Base-by-base conservation (phyloP, 140 eudicot species). In the Bidens hawaiensis region DNA sequence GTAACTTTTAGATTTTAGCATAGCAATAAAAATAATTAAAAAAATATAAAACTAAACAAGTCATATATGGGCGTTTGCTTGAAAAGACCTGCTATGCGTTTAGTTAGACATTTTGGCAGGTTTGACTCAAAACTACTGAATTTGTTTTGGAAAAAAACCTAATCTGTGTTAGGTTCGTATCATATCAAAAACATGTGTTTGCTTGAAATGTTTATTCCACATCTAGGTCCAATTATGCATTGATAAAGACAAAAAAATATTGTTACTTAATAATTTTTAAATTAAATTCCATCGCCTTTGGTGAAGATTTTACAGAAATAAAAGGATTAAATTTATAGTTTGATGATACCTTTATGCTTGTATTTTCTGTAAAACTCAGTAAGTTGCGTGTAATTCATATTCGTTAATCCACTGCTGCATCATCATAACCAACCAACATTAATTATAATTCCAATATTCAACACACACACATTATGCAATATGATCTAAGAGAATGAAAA, bases 321-420 rank as follows among this genome's bases (percentile, higher is more conserved):
- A n/a, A n/a, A 17, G 8, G 0, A 42, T 14, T 42, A 19, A 38
- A n/a, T 38, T 10, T 1, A 34, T 0, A 34, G n/a, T 13, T 7
- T n/a, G n/a, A n/a, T 5, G 21, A 65, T 72, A 79, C 91, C 91
- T 84, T 71, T 71, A 64, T 75, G 82, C 76, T 54, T 80, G 51
- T 77, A 74, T 64, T 72, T 84, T 28, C 64, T 64, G 73, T 84
- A 80, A 63, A 84, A 75, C 30, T 77, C 78, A 1, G 87, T 84
- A 63, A 84, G 77, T 68, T 80, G 73, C 9, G 84, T 71, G 60
- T 80, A 84, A 65, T 80, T 84, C 14, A 73, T 6, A 67, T 80
- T 64, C 50, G 91, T 74, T 6, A 71, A 81, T 51, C 78, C 74
- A 65, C 91, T 84, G 79, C 63, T 50, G 47, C 73, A 78, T 45